These are phyloP conservation scores for Chenopodium album DNA, from an alignment of 148 eudicot genomes.

Conservation along the genomic window DNA sequence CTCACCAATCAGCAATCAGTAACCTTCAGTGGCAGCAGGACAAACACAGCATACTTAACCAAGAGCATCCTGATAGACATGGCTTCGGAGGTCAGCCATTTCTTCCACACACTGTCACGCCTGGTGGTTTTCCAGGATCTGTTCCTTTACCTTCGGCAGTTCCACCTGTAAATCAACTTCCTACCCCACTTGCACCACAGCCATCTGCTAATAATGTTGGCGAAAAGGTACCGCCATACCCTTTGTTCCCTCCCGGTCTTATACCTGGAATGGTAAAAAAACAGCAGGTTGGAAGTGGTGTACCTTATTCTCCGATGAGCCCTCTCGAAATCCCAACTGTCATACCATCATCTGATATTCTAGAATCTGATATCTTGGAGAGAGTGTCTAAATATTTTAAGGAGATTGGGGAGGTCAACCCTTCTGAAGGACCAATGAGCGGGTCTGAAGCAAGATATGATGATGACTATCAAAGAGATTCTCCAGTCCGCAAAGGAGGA, in stretches of 20 bases:
- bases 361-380: conserved; percentile 72
- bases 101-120: conserved; percentile 44
- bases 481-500: conserved; percentile 86
- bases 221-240: conserved; percentile 81
- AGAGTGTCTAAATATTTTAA: conserved; percentile 85
- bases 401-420: conserved; percentile 94
- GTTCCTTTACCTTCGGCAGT: conserved; percentile 44
- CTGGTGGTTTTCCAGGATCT: conserved; percentile 48
- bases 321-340: conserved; percentile 92
- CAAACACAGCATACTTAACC: conserved; percentile 42
- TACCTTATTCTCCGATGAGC: conserved; percentile 96
- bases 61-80: conserved; percentile 59
- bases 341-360: conserved; percentile 73
- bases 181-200: conserved; percentile 37
- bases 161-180: conserved; percentile 50
- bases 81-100: conserved; percentile 49
- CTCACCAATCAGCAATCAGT: conserved; percentile 41
- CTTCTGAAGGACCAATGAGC: conserved; percentile 84
- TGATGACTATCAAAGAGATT: conserved; percentile 66
- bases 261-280: conserved; percentile 95
- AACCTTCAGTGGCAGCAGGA: conserved; percentile 66
- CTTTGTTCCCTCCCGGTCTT: conserved; percentile 94
- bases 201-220: conserved; percentile 35
- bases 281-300: conserved; percentile 95
- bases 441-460: conserved; percentile 56